Base-by-base conservation (phyloP, 257 asterid genomes). In the Echites panduratus region DNA sequence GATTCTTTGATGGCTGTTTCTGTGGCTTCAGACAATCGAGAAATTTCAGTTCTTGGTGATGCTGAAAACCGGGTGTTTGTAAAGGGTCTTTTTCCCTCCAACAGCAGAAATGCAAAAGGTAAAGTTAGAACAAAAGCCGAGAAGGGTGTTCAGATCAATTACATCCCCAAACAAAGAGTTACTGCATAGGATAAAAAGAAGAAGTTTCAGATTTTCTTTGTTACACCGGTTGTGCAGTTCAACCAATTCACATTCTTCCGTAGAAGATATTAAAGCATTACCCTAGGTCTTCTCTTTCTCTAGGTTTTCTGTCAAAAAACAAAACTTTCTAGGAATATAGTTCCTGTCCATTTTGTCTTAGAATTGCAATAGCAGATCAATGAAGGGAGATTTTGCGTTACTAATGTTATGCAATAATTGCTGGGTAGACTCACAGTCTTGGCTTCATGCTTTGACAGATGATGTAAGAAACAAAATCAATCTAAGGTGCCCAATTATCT, bases 141-240 rank as follows among this genome's bases (percentile, higher is more conserved):
- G 68, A 84, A 80, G 82, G 81, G 82, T 45, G 67, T 72, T 64
- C 87, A 89, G 78, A 72, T 73, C 27, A 85, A 82, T 78, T 90
- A 84, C 85, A 85, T 87, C 66, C 91, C 85, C 14, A 89, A 83
- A 75, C 95, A 80, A 70, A 92, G 86, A 79, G 78, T 80, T 45
- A 77, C 48, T 57, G 84, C 79, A 1, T 86, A 87, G 88, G 81
- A 68, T 70, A 62, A 20, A 62, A 20, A 75, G 76, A 63, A 20
- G 83, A 72, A 22, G 65, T 26, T 47, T 27, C 41, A 71, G 64
- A 67, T 63, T 65, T 63, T 29, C 40, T 41, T 50, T 50, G 32
- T 53, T 59, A 75, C 75, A 79, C 80, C 71, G 24, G 71, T 77
- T 80, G 81, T 83, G 84, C 81, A 83, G 87, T 35, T 50, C 73